Base-by-base conservation (phyloP, 2,329 filamentous ascomycete species). In the Fusarium fracticaudum region DNA sequence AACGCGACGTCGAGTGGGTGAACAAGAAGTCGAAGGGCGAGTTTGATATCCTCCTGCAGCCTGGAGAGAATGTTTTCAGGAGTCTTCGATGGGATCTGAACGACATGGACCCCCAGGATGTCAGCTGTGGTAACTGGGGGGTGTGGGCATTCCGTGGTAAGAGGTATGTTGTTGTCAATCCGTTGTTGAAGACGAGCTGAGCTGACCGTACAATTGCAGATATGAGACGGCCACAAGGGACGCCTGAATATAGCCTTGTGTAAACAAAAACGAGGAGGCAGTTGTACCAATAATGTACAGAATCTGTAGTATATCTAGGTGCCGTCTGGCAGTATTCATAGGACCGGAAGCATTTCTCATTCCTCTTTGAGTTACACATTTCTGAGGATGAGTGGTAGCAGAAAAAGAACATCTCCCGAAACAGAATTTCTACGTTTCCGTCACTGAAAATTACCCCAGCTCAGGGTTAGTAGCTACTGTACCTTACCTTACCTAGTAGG, bases 71-170 rank as follows among this genome's bases (percentile, higher is more conserved):
- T 80, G 88, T 88, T 22, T 99, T 99, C 86, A 90, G 96, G 79
- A 99, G 96, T 85, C 84, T 98, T 81, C 88, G 96, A 78, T 99
- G 97, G 97, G 97, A 99, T 84, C 83, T 99, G 79, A 98, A 99
- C 80, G 97, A 99, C 80, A 85, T 96, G 73, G 96, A 98, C 81
- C 95, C 96, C 12, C 94, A 97, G 80, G 96, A 98, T 83, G 87
- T 98, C 72, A 98, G 92, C 77, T 97, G 94, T 79, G 96, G 96
- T 63, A 99, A 99, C 83, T 99, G 95, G 94, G 96, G 96, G 17
- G 87, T 98, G 5, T 99, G 97, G 94, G 95, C 93, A 20, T 99
- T 99, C 86, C 91, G 96, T 84, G 96, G 96, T 77, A 99, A 99
- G 90, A 93, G 96, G 90, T 98, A 89, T 54, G 69, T 41, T 68